Base-by-base conservation (phyloP, 495 filamentous ascomycete genomes). In the Neurospora sp. region DNA sequence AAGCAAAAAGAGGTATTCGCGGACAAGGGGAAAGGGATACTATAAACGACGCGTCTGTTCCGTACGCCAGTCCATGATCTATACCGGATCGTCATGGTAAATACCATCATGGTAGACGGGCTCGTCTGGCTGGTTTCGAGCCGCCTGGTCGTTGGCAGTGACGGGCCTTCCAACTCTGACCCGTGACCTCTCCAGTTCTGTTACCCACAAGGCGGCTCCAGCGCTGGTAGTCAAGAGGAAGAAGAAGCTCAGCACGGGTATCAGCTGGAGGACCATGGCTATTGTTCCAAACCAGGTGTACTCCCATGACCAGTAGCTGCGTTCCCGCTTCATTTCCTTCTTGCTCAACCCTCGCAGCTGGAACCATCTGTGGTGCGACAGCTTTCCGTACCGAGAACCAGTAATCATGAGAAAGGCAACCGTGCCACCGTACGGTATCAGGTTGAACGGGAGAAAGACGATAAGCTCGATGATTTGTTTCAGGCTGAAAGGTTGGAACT, bases 121-220 rank as follows among this genome's bases (percentile, higher is more conserved):
- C 35, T 70, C 77, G 1, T 75, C 78, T 5, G 44, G 42, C n/a
- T 59, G 72, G 10, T 70, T 59, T 5, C 71, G 71, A n/a, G 40
- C 41, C 27, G 40, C 72, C 22, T 71, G 75, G 12, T 80, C 76
- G 12, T 71, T 70, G 12, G 66, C 70, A 11, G 75, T 72, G 31
- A 78, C 68, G 4, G 73, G 76, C 18, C 74, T 68, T 5, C 79
- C 79, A 40, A 80, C 75, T 16, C 76, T 48, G 38, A 77, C 46
- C 37, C 79, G 75, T 22, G 76, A 73, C 70, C 74, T 73, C 70
- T 84, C 86, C 39, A 88, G 77, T 35, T 83, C 82, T 0, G 91
- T 89, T 7, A 91, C 92, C 94, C 94, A 99, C 39, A 99, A 81
- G 10, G 94, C 96, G 8, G 94, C 91, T 0, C 95, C 96, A 42